Evolutionary conservation across 768 basidiomycete species (phyloP).

Genomic region (Pulveroboletus sp.): DNA sequence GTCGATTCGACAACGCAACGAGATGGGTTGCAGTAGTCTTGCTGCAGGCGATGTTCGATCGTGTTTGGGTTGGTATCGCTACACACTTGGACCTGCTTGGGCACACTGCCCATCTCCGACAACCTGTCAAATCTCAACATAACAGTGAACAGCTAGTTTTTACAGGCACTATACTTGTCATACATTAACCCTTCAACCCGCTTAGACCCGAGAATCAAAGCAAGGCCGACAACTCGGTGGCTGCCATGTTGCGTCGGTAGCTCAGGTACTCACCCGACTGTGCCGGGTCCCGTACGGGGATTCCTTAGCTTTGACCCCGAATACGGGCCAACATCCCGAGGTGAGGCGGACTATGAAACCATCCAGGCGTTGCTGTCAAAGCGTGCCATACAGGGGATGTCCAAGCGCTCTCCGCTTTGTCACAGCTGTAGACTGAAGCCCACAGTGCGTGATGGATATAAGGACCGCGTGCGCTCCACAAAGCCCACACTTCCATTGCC

Average conservation of each 20-base stretch:
- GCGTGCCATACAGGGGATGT: conserved; percentile 1
- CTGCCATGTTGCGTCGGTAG: conserved; percentile 1
- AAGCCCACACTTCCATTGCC: not conserved
- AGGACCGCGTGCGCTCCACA: conserved; percentile 3
- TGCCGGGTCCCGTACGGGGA: not conserved
- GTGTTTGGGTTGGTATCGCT: not conserved
- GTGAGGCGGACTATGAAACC: conserved; percentile 13
- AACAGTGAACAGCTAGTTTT: not conserved
- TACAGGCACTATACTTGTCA: not conserved
- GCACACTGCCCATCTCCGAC: conserved; percentile 3
- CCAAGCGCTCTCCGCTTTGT: conserved; percentile 20
- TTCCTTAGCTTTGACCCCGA: conserved; percentile 3
- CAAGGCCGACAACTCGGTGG: conserved; percentile 14
- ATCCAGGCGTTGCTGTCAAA: conserved; percentile 10
- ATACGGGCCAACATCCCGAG: conserved; percentile 5
- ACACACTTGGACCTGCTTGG: conserved; percentile 1
- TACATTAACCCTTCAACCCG: not conserved
- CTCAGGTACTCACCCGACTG: not conserved
- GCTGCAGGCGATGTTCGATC: not conserved
- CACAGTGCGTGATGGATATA: conserved; percentile 8
- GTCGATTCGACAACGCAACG: not conserved
- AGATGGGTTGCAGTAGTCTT: not conserved
- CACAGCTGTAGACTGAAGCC: conserved; percentile 2
- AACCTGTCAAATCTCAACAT: not conserved
- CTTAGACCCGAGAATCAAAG: conserved; percentile 15